Evolutionary conservation across 2,329 filamentous ascomycete genomes (phyloP).

Genomic region (Helotiales sp.): DNA sequence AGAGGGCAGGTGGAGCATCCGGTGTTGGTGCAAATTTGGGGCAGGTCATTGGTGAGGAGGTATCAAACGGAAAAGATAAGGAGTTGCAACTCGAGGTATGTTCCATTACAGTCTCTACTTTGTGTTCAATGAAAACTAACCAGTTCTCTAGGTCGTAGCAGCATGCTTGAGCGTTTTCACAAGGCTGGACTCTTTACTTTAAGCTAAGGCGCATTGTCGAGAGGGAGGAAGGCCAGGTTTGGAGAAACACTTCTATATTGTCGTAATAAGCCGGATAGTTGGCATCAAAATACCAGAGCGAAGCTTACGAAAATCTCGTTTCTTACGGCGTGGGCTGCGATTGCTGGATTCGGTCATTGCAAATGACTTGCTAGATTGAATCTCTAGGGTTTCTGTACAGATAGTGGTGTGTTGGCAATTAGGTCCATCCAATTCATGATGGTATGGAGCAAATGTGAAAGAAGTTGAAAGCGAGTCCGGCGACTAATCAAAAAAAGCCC

Average conservation of each 20-base stretch:
- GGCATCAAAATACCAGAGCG: constrained; percentile 18
- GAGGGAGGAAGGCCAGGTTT: neutral
- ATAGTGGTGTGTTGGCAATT: constrained; percentile 4
- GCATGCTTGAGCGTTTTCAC: constrained; percentile 98
- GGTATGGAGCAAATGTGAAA: neutral
- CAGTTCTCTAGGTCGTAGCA: constrained; percentile 63
- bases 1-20: constrained; percentile 68
- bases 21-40: constrained; percentile 92
- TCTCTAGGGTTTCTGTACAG: constrained; percentile 11
- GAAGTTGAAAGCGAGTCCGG: neutral
- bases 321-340: constrained; percentile 5
- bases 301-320: constrained; percentile 1
- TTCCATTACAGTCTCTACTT: constrained; percentile 37
- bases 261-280: constrained; percentile 26
- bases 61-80: constrained; percentile 84
- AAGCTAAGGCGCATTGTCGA: constrained; percentile 27
- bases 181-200: constrained; percentile 92
- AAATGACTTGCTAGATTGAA: neutral
- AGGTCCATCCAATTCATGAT: neutral
- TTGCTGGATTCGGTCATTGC: neutral
- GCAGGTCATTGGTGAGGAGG: constrained; percentile 82
- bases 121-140: constrained; percentile 9
- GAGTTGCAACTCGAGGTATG: constrained; percentile 93
- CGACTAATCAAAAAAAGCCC: neutral
- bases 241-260: constrained; percentile 25